Evolutionary conservation across 805 yeast genomes (phyloP).

Genomic region (Wickerhamiella cacticola): DNA sequence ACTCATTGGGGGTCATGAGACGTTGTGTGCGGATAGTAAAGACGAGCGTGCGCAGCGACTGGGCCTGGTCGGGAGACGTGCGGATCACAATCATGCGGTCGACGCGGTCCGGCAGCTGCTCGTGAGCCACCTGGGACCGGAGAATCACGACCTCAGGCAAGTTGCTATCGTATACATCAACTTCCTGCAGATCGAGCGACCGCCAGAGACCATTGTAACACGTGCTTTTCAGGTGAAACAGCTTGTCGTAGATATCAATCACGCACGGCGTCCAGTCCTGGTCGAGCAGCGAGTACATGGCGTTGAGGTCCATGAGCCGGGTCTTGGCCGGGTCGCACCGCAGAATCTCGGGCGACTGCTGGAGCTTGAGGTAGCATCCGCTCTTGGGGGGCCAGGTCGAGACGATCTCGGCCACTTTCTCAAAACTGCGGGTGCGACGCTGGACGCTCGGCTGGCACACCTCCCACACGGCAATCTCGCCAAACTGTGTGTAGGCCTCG

Average conservation of each 20-base stretch:
- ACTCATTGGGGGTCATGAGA: neutral
- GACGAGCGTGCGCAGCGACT: neutral
- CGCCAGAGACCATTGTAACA: constrained; percentile 3
- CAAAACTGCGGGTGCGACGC: neutral
- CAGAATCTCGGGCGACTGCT: neutral
- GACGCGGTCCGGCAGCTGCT: neutral
- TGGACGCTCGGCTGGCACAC: constrained; percentile 4
- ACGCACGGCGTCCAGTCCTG: constrained; percentile 5
- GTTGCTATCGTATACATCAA: constrained; percentile 4
- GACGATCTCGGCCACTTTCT: neutral
- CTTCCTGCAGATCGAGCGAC: neutral
- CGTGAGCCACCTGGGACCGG: constrained; percentile 4
- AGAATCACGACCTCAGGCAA: constrained; percentile 1
- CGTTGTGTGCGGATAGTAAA: constrained; percentile 1
- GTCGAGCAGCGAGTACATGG: neutral
- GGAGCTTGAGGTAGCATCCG: neutral
- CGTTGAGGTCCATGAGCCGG: neutral
- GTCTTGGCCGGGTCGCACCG: neutral
- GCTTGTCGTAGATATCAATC: constrained; percentile 2
- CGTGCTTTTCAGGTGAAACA: neutral
- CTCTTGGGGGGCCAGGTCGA: constrained; percentile 5
- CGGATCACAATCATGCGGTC: constrained; percentile 2
- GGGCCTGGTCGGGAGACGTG: neutral
- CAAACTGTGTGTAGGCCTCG: constrained; percentile 7
- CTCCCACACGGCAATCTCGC: neutral